Evolutionary conservation across 2,329 filamentous ascomycete species (phyloP), one percentile per base, ranked within the genome.

Genomic region (Xylariaceae sp.): DNA sequence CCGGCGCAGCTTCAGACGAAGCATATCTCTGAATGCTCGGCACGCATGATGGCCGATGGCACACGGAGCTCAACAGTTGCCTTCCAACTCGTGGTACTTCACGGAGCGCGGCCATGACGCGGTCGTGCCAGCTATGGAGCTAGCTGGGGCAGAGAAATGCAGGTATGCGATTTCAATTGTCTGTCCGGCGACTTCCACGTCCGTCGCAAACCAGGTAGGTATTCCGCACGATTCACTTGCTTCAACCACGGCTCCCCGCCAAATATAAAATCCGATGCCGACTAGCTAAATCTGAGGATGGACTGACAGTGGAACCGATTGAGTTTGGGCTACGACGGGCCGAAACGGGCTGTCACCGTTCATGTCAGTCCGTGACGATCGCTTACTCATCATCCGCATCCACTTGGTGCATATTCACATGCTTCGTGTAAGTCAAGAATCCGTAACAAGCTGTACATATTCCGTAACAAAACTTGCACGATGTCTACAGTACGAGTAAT

Each of bases 1-100:
- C 74, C 56, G 71, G 70, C 54, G 71, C 69, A 10, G 74, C 74
- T 61, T 76, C 73, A 51, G 77, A 78, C n/a, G 81, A 82, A 59
- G 75, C 75, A 68, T 77, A 80, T 71, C 79, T 74, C 60, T 72
- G 72, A 54, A 71, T 50, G 39, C 57, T 60, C 2, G 64, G 42
- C 42, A 65, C 50, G 51, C 58, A 63, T 47, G 69, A 62, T 59
- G 65, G 66, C 58, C 64, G 66, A 56, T 57, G 64, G 11, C 70
- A 64, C 11, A 61, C 59, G 2, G 63, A 56, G 52, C 61, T 62
- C 51, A 72, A 55, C 23, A 72, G 57, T 39, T 67, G 68, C 39
- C 66, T 67, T 37, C 69, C 62, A 48, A 66, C 67, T 48, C 70
- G 67, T 53, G 70, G 68, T 15, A 68, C 59, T 45, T 69, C 70